phyloP scores from a whole-genome alignment of 2,329 filamentous ascomycete genomes.

The Epichloe glyceriae region DNA sequence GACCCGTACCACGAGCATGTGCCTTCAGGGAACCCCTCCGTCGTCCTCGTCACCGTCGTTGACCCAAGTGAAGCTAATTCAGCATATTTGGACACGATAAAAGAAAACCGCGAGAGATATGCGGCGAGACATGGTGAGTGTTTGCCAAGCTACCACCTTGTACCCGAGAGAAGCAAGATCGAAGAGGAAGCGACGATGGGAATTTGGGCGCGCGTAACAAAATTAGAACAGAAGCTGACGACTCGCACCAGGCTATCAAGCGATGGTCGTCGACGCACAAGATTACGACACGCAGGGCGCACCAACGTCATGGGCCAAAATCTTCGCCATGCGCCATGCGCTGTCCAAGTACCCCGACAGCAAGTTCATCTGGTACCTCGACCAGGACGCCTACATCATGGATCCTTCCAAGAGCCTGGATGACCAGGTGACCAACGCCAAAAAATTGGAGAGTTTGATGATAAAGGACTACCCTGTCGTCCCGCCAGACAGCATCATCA shows the following conservation, averaged over 20 bases:
- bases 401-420: conserved; percentile 59
- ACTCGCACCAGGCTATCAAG: conserved; percentile 43
- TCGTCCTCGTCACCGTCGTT: conserved; percentile 76
- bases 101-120: conserved; percentile 73
- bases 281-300: conserved; percentile 59
- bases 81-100: conserved; percentile 59
- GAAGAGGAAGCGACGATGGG: neutral
- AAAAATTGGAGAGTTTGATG: conserved; percentile 64
- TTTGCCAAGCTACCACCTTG: neutral
- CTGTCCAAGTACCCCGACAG: conserved; percentile 66
- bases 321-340: conserved; percentile 81
- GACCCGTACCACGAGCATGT: conserved; percentile 22
- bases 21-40: conserved; percentile 43
- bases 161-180: neutral
- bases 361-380: conserved; percentile 77
- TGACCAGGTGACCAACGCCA: conserved; percentile 53
- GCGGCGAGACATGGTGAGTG: conserved; percentile 69
- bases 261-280: conserved; percentile 65
- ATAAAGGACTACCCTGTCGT: conserved; percentile 76
- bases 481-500: conserved; percentile 92
- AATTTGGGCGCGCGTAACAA: neutral
- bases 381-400: conserved; percentile 80
- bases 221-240: neutral
- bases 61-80: conserved; percentile 53
- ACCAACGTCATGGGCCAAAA: conserved; percentile 56